Evolutionary conservation across 2,329 filamentous ascomycete genomes (phyloP), one percentile per base, ranked within the genome.

Genomic region (Magnaporthiopsis incrustans): DNA sequence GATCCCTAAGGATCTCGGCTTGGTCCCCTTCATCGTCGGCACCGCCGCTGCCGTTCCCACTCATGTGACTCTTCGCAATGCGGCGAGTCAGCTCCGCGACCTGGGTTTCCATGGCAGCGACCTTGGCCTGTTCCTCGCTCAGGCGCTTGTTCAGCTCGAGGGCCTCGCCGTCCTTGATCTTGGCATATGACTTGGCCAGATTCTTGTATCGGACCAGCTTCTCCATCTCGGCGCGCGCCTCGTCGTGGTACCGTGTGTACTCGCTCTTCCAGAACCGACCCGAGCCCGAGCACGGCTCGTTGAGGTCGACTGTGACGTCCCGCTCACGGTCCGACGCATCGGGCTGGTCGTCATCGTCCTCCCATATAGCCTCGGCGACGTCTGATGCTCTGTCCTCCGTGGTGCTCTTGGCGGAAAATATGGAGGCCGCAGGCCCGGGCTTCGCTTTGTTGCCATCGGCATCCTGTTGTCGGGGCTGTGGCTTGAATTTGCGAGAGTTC

Each of bases 251-350:
- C 64, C 81, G 83, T 68, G 91, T 83, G 70, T 90, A 93, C 71
- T 92, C 85, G 30, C 85, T 82, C 75, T 93, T 93, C 90, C 90
- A 94, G 75, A 90, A 92, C 69, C 84, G 86, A 8, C 89, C 90
- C 4, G 89, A 92, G 65, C 89, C 84, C 2, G 89, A 91, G 67
- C 87, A 84, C 8, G 90, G 90, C 70, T 91, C 87, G 67, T 89
- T 88, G 61, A 91, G 77, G 70, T 92, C 89, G 60, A 88, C 76
- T 0, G 89, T 91, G 64, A 87, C 77, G 69, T 92, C 88, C 68
- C 76, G 77, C 44, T 76, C 72, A 53, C 33, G 76, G 14, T 62
- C 61, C 15, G 56, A 75, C 22, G 78, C 77, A 4, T 78, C 75
- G 22, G 15, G 77, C 66, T 53, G 44, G 44, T 53, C 44, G 27